Base-by-base conservation (phyloP, 768 basidiomycete genomes). In the Mycena haematopus region DNA sequence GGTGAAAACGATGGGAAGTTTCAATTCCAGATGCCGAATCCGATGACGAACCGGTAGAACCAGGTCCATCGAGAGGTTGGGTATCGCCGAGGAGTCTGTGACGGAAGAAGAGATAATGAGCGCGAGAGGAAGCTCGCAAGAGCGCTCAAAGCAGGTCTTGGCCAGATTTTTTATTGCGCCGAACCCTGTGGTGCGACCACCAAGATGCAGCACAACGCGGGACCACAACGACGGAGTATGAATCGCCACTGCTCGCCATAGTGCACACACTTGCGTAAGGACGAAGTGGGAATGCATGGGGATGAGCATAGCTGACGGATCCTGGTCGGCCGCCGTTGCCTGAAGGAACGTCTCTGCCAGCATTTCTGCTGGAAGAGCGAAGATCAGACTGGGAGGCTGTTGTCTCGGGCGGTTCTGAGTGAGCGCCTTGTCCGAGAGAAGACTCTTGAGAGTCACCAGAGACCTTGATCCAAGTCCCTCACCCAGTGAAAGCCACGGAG, bases 161-260 rank as follows among this genome's bases (percentile, higher is more conserved):
- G 65, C 65, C 1, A 63, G 53, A 17, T 6, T 47, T 10, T 19
- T 63, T 13, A 67, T 51, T 4, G 44, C 29, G 25, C 35, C 21
- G 22, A 63, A 63, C 7, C 58, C 54, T 8, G 49, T 8, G 8
- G 45, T 57, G 1, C 66, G 66, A 10, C 14, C 22, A 13, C 47
- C 54, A 15, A 63, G 62, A 27, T 67, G 66, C 17, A 67, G 58
- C 2, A 61, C 52, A 11, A 67, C 40, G 25, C 66, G 58, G 24
- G 36, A 72, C 78, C 78, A 74, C 57, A 78, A 68, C 33, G 58
- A 50, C 13, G 74, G 73, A 6, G 73, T 74, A 47, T 67, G 67
- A n/a, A 78, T 57, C 21, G 75, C 75, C 56, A 78, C 67, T 6
- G 72, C 67, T 1, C 78, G 66, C 75, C 77, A 79, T 29, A 72